Percentiles rank a stretch among this genome's conserved stretches.
Conservation (phyloP, 805 yeast genomes). For the Spathaspora boniae region DNA sequence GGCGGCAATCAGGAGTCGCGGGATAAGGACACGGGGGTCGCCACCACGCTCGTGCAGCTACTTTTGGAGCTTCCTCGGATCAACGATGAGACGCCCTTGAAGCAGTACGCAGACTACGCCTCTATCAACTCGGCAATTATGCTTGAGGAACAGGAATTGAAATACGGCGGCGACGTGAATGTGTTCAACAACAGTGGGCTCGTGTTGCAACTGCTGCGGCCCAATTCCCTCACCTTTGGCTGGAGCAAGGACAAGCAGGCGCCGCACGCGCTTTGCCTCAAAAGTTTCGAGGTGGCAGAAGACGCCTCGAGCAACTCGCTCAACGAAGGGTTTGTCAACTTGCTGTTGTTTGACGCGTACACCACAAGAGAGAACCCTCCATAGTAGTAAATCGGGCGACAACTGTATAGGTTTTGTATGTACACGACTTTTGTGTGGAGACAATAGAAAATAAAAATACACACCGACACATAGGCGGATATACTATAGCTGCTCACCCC, state of each 20-base stretch:
- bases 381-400: background rate
- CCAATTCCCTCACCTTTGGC: constrained; percentile 14
- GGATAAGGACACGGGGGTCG: constrained; percentile 2
- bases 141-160: constrained; percentile 31
- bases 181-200: constrained; percentile 26
- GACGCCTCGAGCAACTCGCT: constrained; percentile 21
- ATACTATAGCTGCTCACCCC: no score
- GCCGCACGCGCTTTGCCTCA: constrained; percentile 13
- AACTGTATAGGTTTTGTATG: background rate
- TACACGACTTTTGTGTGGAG: background rate
- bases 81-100: constrained; percentile 18
- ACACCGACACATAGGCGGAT: no score
- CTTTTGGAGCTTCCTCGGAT: constrained; percentile 32
- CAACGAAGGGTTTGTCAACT: constrained; percentile 32
- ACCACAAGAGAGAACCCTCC: constrained; percentile 41
- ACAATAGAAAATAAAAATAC: no score
- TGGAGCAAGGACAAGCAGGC: no score
- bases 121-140: constrained; percentile 18
- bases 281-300: constrained; percentile 37
- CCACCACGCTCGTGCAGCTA: constrained; percentile 5
- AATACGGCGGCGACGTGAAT: constrained; percentile 29
- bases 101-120: constrained; percentile 13
- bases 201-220: constrained; percentile 16
- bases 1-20: background rate
- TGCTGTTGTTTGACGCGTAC: constrained; percentile 40